Evolutionary conservation across 768 basidiomycete genomes (phyloP).

Genomic region (Leccinum arenicola): DNA sequence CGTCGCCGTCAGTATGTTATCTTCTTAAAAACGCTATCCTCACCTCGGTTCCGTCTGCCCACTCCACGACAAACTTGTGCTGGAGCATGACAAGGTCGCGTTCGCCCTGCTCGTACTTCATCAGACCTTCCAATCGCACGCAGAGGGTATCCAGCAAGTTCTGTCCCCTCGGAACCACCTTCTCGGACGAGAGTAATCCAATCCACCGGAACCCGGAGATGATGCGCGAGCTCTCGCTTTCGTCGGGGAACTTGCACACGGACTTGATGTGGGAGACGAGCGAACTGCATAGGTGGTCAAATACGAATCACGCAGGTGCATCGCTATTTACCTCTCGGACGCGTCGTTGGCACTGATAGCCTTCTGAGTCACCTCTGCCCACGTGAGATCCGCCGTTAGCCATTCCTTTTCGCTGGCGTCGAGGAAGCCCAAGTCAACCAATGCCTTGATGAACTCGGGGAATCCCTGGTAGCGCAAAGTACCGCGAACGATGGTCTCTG

Average conservation of each 20-base stretch:
- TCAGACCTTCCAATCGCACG: constrained; percentile 82
- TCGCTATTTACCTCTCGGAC: constrained; percentile 56
- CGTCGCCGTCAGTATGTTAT: constrained; percentile 3
- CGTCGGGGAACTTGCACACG: constrained; percentile 70
- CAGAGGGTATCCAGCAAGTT: constrained; percentile 95
- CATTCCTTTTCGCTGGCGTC: constrained; percentile 74
- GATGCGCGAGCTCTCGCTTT: constrained; percentile 70
- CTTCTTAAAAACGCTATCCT: constrained; percentile 15
- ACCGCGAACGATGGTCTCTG: constrained; percentile 88
- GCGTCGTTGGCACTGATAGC: constrained; percentile 65
- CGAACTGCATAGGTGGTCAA: constrained; percentile 41
- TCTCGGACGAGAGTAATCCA: constrained; percentile 79
- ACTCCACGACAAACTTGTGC: constrained; percentile 94
- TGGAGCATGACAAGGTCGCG: constrained; percentile 97
- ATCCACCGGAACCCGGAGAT: constrained; percentile 91
- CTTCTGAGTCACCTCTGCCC: constrained; percentile 80
- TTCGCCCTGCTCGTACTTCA: constrained; percentile 89
- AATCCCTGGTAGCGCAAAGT: constrained; percentile 96
- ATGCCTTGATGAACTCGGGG: constrained; percentile 87
- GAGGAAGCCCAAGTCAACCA: constrained; percentile 88
- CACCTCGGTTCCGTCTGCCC: constrained; percentile 76
- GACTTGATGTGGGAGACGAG: constrained; percentile 70
- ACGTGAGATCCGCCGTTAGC: constrained; percentile 71
- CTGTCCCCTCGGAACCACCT: constrained; percentile 56
- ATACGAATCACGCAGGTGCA: not conserved